Conservation (phyloP, 352 stramenopile species). For the Phytopythium montanum region DNA sequence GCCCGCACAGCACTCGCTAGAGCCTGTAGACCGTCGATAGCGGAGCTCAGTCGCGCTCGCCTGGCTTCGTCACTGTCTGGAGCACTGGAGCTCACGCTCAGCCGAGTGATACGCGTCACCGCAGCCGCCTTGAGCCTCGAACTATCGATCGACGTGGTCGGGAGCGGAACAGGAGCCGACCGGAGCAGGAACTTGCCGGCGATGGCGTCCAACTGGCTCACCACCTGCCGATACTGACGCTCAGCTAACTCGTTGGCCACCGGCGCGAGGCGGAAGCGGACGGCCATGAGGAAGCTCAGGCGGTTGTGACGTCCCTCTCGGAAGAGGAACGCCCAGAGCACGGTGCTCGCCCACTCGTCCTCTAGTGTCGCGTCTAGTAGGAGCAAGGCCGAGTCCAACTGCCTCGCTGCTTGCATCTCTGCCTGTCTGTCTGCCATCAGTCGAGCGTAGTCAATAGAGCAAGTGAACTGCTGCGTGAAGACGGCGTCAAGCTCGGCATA, state of each 20-base stretch:
- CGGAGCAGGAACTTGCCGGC: slow-evolving; percentile 21
- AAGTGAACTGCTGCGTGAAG: neutral
- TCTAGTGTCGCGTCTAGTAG: slow-evolving; percentile 54
- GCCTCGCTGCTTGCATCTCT: slow-evolving; percentile 7
- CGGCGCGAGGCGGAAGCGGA: slow-evolving; percentile 42
- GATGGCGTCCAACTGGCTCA: slow-evolving; percentile 12
- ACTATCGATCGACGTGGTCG: slow-evolving; percentile 13
- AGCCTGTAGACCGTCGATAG: slow-evolving; percentile 1
- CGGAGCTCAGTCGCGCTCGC: neutral
- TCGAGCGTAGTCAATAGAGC: neutral
- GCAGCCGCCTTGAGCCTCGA: slow-evolving; percentile 28
- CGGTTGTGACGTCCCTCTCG: slow-evolving; percentile 45
- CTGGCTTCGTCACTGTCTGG: neutral
- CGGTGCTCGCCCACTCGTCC: slow-evolving; percentile 63
- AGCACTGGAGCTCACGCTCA: slow-evolving; percentile 2
- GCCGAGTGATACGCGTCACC: slow-evolving; percentile 9
- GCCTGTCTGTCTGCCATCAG: neutral
- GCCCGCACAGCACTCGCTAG: slow-evolving; percentile 28
- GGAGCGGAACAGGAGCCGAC: slow-evolving; percentile 14
- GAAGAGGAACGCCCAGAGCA: slow-evolving; percentile 74
- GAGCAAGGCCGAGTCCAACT: slow-evolving; percentile 14
- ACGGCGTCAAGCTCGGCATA: slow-evolving; percentile 1
- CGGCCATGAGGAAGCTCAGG: slow-evolving; percentile 59
- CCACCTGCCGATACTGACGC: neutral
- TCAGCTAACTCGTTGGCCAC: slow-evolving; percentile 7